A percentile compares a stretch with the other conserved stretches of the same genome.
phyloP scores from a whole-genome alignment of 495 filamentous ascomycete species.

The Cercophora sp. region DNA sequence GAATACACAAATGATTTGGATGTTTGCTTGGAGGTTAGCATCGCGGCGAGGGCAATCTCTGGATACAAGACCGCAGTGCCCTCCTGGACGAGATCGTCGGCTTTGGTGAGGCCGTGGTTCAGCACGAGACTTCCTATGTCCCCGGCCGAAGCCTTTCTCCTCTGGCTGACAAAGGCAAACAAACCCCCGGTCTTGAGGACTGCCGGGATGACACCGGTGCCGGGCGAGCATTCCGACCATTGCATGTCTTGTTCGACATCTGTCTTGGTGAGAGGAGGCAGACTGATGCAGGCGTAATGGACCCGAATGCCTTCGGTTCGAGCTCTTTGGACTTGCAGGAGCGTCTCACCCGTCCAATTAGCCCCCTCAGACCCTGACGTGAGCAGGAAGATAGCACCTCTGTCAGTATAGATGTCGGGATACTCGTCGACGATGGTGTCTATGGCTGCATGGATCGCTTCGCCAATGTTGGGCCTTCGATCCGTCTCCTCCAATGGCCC shows the following conservation, averaged over 20 bases:
- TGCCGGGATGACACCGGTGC: slow-evolving; percentile 17
- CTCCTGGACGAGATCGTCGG: slow-evolving; percentile 7
- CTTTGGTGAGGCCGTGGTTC: slow-evolving; percentile 12
- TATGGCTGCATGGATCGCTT: slow-evolving; percentile 17
- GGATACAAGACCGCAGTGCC: not conserved
- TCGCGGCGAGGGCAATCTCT: not conserved
- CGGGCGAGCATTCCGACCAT: slow-evolving; percentile 10
- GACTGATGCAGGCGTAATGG: slow-evolving; percentile 22
- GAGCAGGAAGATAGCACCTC: slow-evolving; percentile 18
- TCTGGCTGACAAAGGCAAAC: slow-evolving; percentile 13
- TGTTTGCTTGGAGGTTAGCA: not conserved
- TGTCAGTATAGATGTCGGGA: slow-evolving; percentile 20
- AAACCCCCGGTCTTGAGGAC: slow-evolving; percentile 20
- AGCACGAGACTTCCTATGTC: slow-evolving; percentile 18
- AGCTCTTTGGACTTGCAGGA: slow-evolving; percentile 16
- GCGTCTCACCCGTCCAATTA: not conserved
- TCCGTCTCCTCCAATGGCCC: not conserved
- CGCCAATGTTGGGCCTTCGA: slow-evolving; percentile 8
- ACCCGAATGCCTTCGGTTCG: slow-evolving; percentile 21
- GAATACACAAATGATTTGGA: not conserved
- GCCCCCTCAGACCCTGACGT: slow-evolving; percentile 10
- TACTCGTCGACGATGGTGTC: slow-evolving; percentile 15
- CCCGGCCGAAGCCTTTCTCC: not conserved
- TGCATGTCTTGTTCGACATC: not conserved
- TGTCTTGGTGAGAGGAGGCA: not conserved